Percentiles rank a stretch among this genome's conserved stretches.
phyloP scores from a whole-genome alignment of 371 early-diverging fungal genomes.

The Zancudomyces culisetae region DNA sequence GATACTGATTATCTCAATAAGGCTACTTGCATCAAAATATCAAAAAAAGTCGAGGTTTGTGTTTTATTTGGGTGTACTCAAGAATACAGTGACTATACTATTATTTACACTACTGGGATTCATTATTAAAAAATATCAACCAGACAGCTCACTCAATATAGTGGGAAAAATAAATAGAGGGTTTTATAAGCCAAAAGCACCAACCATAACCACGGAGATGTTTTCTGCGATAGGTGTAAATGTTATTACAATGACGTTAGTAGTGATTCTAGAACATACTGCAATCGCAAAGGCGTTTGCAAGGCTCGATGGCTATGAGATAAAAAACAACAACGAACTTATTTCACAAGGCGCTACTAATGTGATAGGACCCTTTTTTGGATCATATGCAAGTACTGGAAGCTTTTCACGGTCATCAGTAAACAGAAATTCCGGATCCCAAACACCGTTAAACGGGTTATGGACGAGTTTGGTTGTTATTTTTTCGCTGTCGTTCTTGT shows the following conservation, averaged over 20 bases:
- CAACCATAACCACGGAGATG: slow-evolving; percentile 25
- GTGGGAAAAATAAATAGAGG: slow-evolving; percentile 53
- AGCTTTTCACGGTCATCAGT: slow-evolving; percentile 73
- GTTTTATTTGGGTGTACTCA: slow-evolving; percentile 6
- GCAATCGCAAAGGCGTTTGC: slow-evolving; percentile 66
- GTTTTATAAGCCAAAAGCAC: slow-evolving; percentile 35
- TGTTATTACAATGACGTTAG: slow-evolving; percentile 43
- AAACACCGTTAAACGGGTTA: slow-evolving; percentile 53
- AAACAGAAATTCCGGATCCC: slow-evolving; percentile 54
- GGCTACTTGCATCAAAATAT: not conserved
- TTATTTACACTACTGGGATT: slow-evolving; percentile 52
- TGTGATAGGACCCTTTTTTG: slow-evolving; percentile 56
- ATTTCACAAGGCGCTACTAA: slow-evolving; percentile 63
- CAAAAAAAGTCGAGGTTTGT: slow-evolving; percentile 1
- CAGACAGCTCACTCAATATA: slow-evolving; percentile 28
- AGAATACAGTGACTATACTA: slow-evolving; percentile 55
- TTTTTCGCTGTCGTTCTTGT: slow-evolving; percentile 48
- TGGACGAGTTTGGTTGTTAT: slow-evolving; percentile 56
- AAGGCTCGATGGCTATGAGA: slow-evolving; percentile 35
- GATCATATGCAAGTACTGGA: slow-evolving; percentile 63
- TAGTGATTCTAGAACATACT: slow-evolving; percentile 68
- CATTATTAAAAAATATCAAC: slow-evolving; percentile 28
- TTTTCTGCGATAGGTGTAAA: slow-evolving; percentile 28
- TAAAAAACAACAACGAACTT: slow-evolving; percentile 59
- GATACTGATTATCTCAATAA: not conserved